Base-by-base conservation (phyloP, 1,284 basidiomycete species). In the Ceratobasidium sp. region DNA sequence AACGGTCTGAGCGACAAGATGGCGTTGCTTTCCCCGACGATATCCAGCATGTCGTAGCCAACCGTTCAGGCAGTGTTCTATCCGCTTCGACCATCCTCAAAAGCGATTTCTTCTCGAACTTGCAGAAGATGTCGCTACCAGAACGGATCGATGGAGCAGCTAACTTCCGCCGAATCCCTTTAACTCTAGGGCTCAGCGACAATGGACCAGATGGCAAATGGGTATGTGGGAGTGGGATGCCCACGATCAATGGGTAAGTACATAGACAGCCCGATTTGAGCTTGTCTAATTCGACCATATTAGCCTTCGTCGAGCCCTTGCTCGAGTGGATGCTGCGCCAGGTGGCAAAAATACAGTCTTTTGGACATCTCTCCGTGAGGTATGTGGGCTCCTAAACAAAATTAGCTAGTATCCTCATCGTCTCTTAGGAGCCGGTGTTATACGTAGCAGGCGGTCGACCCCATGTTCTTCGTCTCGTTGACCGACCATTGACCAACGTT, bases 81-180 rank as follows among this genome's bases (percentile, higher is more conserved):
- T 97, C 95, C 2, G 93, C 94, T 0, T 95, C 92, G 15, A 97
- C 96, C 0, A 98, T 99, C 81, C 87, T 99, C 82, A 99, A 99
- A 86, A 97, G 94, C 76, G 97, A 99, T 84, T 97, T 98, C 86
- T 99, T 99, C 88, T 91, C 91, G 1, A 95, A 95, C 80, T 83
- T 98, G 64, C 97, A 98, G 85, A 98, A 98, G 86, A 95, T 97
- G 91, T 94, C 94, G 13, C 85, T 99, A 3, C 94, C 95, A 0
- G 97, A 98, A 92, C 92, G 96, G 26, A 94, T 98, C 54, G 95
- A 98, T 11, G 96, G 96, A 0, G 90, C 95, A 0, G 95, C 97
- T 0, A 98, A 98, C 82, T 98, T 97, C 87, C 89, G 96, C 77
- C 88, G 92, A 17, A 86, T 94, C 5, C 91, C 93, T 0, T 85